A percentile compares a stretch with the other conserved stretches of the same genome.
These are phyloP conservation scores for Tetrapisispora pingtungensis DNA, from an alignment of 805 yeast species.

Conservation along the genomic window DNA sequence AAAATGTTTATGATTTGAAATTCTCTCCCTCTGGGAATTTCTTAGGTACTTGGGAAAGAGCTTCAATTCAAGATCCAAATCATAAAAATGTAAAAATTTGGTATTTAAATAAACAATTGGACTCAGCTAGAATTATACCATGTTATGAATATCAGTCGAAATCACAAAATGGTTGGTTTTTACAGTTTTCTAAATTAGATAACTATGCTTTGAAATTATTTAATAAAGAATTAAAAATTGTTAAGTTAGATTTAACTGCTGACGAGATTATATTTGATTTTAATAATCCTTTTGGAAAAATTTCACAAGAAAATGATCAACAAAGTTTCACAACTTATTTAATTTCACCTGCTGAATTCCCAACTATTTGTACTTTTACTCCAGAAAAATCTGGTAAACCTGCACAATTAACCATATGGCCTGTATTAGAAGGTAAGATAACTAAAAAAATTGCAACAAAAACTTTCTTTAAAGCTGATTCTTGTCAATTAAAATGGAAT, in stretches of 20 bases:
- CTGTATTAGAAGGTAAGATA: conserved; percentile 30
- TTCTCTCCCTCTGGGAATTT: conserved; percentile 85
- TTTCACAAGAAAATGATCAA: conserved; percentile 34
- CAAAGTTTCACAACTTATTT: conserved; percentile 35
- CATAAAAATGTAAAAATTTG: conserved; percentile 73
- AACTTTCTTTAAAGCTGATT: conserved; percentile 90
- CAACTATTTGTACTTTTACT: conserved; percentile 81
- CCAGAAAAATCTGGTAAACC: conserved; percentile 86
- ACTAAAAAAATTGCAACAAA: conserved; percentile 72
- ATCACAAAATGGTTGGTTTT: conserved; percentile 76
- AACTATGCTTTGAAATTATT: conserved; percentile 23
- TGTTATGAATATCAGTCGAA: conserved; percentile 55
- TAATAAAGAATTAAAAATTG: conserved; percentile 25
- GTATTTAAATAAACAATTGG: conserved; percentile 42
- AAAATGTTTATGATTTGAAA: conserved; percentile 69
- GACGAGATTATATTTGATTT: conserved; percentile 33
- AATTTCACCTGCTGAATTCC: conserved; percentile 81
- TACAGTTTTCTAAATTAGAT: conserved; percentile 29
- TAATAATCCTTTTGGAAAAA: conserved; percentile 48
- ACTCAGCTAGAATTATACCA: conserved; percentile 14
- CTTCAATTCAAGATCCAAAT: conserved; percentile 61
- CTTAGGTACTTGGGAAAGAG: conserved; percentile 84
- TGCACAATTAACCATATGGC: conserved; percentile 73
- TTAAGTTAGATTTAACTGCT: conserved; percentile 31
- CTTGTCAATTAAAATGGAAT: conserved; percentile 90